Percentiles rank a stretch among this genome's conserved stretches.
Conservation (phyloP, 805 yeast genomes). For the Yamadazyma akitaensis region DNA sequence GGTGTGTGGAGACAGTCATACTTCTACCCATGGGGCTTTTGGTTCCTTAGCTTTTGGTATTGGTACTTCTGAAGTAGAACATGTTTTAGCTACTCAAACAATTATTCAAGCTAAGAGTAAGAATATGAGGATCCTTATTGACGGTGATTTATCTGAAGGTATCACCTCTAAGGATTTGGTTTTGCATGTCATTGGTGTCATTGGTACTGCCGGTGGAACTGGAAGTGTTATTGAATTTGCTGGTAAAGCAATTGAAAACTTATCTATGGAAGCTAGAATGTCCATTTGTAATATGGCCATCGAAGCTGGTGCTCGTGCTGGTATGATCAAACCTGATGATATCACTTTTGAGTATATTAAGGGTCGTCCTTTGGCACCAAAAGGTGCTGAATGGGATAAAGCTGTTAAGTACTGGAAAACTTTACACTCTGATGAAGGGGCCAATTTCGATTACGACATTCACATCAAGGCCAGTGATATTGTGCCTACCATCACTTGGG, state of each 20-base stretch:
- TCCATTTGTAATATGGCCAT: conserved; percentile 99
- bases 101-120: conserved; percentile 91
- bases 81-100: conserved; percentile 96
- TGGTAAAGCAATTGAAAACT: conserved; percentile 85
- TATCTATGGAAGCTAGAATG: conserved; percentile 98
- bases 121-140: conserved; percentile 86
- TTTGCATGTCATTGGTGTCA: conserved; percentile 90
- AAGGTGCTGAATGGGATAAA: conserved; percentile 92
- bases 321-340: conserved; percentile 97
- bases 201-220: conserved; percentile 99
- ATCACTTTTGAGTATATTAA: conserved; percentile 82
- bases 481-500: conserved; percentile 98
- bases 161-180: conserved; percentile 95
- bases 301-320: conserved; percentile 99
- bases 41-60: conserved; percentile 98
- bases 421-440: conserved; percentile 83
- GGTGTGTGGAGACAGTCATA: conserved; percentile 98
- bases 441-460: conserved; percentile 82
- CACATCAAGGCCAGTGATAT: conserved; percentile 78
- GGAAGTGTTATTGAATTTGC: conserved; percentile 96
- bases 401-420: conserved; percentile 91
- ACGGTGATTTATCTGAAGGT: conserved; percentile 82
- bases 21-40: conserved; percentile 98
- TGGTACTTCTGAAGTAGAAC: conserved; percentile 99
- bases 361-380: conserved; percentile 93